Evolutionary conservation across 192 early-diverging fungal species (phyloP).

Genomic region (Coemansia sp.): DNA sequence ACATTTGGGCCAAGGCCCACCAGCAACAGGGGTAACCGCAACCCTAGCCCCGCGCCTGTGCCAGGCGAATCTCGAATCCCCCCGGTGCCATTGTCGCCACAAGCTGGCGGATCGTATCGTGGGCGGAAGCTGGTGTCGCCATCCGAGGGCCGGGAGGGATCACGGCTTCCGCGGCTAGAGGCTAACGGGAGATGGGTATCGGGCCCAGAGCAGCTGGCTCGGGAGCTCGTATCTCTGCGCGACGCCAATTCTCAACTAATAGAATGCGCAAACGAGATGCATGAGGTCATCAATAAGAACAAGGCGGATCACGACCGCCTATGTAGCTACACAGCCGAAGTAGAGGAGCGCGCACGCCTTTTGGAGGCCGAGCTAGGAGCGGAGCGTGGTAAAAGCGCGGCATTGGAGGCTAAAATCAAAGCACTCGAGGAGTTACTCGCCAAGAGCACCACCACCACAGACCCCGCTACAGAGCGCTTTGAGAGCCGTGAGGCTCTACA

Average conservation of each 20-base stretch:
- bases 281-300: background rate
- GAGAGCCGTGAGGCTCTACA: background rate
- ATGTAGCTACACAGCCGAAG: background rate
- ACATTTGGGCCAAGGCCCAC: background rate
- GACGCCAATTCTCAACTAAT: constrained; percentile 25
- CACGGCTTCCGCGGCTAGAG: background rate
- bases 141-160: background rate
- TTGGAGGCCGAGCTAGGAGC: constrained; percentile 2
- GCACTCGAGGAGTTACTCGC: constrained; percentile 9
- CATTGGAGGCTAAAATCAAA: constrained; percentile 8
- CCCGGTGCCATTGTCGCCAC: background rate
- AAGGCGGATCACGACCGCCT: constrained; percentile 2
- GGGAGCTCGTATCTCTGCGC: constrained; percentile 17
- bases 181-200: background rate
- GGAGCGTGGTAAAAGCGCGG: background rate
- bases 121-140: background rate
- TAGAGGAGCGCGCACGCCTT: background rate
- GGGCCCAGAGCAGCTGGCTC: background rate
- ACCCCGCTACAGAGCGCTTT: constrained; percentile 2
- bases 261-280: constrained; percentile 10
- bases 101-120: background rate
- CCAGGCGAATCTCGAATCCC: background rate
- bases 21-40: background rate
- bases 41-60: background rate
- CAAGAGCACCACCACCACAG: background rate